Percentiles rank a stretch among this genome's conserved stretches.
Conservation (phyloP, 345 rosid species). For the Camelina hispida region DNA sequence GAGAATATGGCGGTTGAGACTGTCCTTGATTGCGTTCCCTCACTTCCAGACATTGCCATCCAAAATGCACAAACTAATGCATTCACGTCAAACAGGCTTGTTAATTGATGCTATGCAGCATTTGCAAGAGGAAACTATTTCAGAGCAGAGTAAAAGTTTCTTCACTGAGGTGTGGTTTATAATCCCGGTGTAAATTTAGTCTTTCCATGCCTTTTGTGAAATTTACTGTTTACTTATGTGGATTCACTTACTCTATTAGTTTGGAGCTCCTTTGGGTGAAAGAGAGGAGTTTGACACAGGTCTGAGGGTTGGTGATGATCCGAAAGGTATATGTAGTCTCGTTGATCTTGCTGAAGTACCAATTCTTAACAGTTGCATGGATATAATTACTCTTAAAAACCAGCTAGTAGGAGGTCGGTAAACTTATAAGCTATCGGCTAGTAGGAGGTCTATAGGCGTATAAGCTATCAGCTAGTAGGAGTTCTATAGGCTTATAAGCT, state of each 20-base stretch:
- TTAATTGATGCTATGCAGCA: constrained; percentile 84
- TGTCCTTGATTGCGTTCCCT: constrained; percentile 94
- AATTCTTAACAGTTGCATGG: constrained; percentile 12
- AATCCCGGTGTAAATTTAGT: constrained; percentile 28
- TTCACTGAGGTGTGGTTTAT: constrained; percentile 55
- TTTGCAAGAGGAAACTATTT: constrained; percentile 62
- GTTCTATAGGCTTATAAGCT: too few species aligned
- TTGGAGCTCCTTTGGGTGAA: constrained; percentile 52
- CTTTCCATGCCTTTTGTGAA: background rate
- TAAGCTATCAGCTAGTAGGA: background rate
- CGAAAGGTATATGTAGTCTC: constrained; percentile 47
- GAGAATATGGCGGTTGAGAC: constrained; percentile 44
- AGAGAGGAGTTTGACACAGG: constrained; percentile 45
- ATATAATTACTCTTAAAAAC: background rate
- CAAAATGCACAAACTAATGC: constrained; percentile 76
- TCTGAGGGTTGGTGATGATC: constrained; percentile 38
- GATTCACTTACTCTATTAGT: constrained; percentile 37
- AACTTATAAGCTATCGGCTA: constrained; percentile 3
- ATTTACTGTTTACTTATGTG: constrained; percentile 30
- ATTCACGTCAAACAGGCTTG: constrained; percentile 77
- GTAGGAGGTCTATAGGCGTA: constrained; percentile 6
- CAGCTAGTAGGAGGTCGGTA: constrained; percentile 6
- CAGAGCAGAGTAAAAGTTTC: constrained; percentile 45
- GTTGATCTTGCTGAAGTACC: background rate
- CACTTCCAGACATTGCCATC: constrained; percentile 81